phyloP scores from a whole-genome alignment of 129 eudicot genomes.

The Tagetes erecta region DNA sequence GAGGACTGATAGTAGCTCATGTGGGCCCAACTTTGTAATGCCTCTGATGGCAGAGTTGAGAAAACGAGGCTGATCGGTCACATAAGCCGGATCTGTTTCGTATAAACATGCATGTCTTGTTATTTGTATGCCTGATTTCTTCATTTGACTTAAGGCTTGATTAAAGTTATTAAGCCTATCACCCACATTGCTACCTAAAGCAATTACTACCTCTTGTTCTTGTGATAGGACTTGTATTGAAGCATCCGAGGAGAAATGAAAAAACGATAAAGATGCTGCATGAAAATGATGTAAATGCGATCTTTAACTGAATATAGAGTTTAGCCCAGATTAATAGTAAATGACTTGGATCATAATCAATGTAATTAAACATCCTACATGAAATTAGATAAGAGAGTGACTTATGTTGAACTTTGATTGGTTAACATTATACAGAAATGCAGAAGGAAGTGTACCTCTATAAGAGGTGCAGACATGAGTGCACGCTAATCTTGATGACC shows the following conservation, averaged over 20 bases:
- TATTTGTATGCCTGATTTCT: conserved; percentile 68
- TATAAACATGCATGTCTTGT: conserved; percentile 76
- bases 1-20: conserved; percentile 55
- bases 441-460: conserved; percentile 40
- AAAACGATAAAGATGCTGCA: conserved; percentile 51
- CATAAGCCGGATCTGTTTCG: conserved; percentile 93
- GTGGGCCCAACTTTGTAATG: conserved; percentile 75
- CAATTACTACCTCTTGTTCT: conserved; percentile 86
- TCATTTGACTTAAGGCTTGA: conserved; percentile 71
- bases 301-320: not conserved
- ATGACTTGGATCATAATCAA: not conserved
- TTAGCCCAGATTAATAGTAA: not conserved
- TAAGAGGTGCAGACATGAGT: conserved; percentile 34
- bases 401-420: not conserved
- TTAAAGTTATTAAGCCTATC: conserved; percentile 71
- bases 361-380: not conserved
- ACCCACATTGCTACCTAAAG: conserved; percentile 92
- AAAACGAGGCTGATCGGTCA: conserved; percentile 84
- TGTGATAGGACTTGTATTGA: conserved; percentile 61
- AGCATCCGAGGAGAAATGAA: conserved; percentile 50
- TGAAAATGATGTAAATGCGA: conserved; percentile 10
- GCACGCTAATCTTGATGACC: conserved; percentile 32
- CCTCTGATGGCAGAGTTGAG: conserved; percentile 97
- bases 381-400: not conserved
- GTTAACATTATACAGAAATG: not conserved